Evolutionary conservation across 352 stramenopile genomes (phyloP).

Genomic region (Pythium sukuiense): DNA sequence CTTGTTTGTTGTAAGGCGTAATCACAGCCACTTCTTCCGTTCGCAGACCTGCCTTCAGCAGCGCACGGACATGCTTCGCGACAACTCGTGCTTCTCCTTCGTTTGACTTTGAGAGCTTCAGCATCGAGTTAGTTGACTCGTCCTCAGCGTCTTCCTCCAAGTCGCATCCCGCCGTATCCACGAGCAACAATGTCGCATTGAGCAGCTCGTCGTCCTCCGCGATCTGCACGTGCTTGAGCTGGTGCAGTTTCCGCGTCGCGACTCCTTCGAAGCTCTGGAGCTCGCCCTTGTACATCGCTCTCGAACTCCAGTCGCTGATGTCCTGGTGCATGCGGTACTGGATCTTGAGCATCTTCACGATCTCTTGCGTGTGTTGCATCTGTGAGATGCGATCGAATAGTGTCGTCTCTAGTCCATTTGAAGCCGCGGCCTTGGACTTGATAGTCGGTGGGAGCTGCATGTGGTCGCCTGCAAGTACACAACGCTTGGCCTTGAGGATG

Average conservation of each 20-base stretch:
- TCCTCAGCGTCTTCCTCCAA: slow-evolving; percentile 82
- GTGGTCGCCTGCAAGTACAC: slow-evolving; percentile 94
- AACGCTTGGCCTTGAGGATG: slow-evolving; percentile 89
- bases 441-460: slow-evolving; percentile 97
- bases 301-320: slow-evolving; percentile 95
- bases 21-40: slow-evolving; percentile 95
- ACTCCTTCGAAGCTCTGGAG: slow-evolving; percentile 80
- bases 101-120: slow-evolving; percentile 78
- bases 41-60: slow-evolving; percentile 85
- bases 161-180: slow-evolving; percentile 94
- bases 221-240: slow-evolving; percentile 72
- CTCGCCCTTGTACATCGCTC: slow-evolving; percentile 93
- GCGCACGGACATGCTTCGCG: slow-evolving; percentile 75
- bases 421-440: slow-evolving; percentile 83
- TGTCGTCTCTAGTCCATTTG: slow-evolving; percentile 87
- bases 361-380: slow-evolving; percentile 40
- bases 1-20: slow-evolving; percentile 98
- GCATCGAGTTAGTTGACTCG: slow-evolving; percentile 17
- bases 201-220: slow-evolving; percentile 57
- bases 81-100: slow-evolving; percentile 75
- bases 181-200: slow-evolving; percentile 82
- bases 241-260: slow-evolving; percentile 68
- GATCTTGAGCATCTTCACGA: slow-evolving; percentile 93
- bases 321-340: slow-evolving; percentile 98
- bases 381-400: slow-evolving; percentile 96